These are phyloP conservation scores for Rubia yunnanensis DNA, from an alignment of 257 asterid species.

Conservation along the genomic window DNA sequence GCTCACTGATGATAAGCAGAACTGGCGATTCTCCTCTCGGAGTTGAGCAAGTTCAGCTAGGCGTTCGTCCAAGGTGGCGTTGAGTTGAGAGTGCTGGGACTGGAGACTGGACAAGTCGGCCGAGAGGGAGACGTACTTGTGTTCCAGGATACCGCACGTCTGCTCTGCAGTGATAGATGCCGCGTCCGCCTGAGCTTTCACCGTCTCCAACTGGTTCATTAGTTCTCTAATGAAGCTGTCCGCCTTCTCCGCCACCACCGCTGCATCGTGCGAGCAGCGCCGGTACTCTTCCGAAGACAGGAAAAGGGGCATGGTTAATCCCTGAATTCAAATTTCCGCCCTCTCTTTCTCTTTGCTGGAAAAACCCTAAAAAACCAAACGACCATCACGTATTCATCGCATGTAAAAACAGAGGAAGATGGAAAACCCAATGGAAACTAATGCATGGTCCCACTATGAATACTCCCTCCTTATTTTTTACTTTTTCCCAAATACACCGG, in stretches of 20 bases:
- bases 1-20: conserved; percentile 50
- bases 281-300: conserved; percentile 70
- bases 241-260: conserved; percentile 68
- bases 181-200: conserved; percentile 83
- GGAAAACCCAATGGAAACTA: too few species aligned
- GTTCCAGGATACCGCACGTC: conserved; percentile 71
- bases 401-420: too few species aligned
- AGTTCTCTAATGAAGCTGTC: conserved; percentile 63
- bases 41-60: conserved; percentile 37
- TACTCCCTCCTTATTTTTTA: too few species aligned
- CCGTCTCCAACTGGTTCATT: conserved; percentile 57
- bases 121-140: conserved; percentile 64
- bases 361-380: not conserved
- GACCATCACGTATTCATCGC: too few species aligned
- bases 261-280: conserved; percentile 46
- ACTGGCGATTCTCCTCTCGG: conserved; percentile 52
- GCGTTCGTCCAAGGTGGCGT: conserved; percentile 42
- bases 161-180: conserved; percentile 86
- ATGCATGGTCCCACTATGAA: too few species aligned
- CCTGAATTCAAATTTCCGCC: not conserved
- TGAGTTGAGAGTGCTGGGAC: conserved; percentile 38
- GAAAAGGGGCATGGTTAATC: conserved; percentile 61
- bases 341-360: not conserved
- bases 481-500: too few species aligned
- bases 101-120: conserved; percentile 50